A percentile compares a stretch with the other conserved stretches of the same genome.
phyloP scores from a whole-genome alignment of 2,329 filamentous ascomycete genomes.

The Trichoderma oligosporum region DNA sequence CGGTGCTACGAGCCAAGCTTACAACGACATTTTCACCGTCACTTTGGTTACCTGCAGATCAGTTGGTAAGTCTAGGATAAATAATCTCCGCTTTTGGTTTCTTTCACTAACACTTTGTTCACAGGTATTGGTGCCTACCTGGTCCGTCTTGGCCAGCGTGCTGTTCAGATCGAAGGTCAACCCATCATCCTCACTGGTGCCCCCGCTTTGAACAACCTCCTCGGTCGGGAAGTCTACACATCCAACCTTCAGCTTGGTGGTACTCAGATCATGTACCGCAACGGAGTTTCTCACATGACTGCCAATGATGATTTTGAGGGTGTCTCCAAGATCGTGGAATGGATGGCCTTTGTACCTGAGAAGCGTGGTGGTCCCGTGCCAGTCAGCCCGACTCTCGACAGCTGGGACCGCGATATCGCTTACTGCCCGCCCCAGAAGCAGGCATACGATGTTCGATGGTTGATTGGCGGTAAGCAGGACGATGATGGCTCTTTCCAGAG shows the following conservation, averaged over 20 bases:
- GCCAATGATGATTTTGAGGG: constrained; percentile 96
- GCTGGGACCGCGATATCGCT: constrained; percentile 87
- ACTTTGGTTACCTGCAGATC: constrained; percentile 97
- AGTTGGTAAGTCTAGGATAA: constrained; percentile 80
- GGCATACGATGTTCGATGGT: constrained; percentile 87
- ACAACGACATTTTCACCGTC: constrained; percentile 98
- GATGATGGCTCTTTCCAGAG: constrained; percentile 68
- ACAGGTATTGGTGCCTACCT: constrained; percentile 94
- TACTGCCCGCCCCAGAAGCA: constrained; percentile 81
- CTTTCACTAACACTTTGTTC: constrained; percentile 25
- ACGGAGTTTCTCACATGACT: constrained; percentile 98
- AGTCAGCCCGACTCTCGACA: constrained; percentile 79
- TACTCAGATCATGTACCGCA: constrained; percentile 99
- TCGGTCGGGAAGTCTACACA: constrained; percentile 97
- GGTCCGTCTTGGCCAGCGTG: constrained; percentile 95
- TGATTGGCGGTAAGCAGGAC: constrained; percentile 83
- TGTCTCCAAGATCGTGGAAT: constrained; percentile 95
- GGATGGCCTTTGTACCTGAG: constrained; percentile 96
- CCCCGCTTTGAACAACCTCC: constrained; percentile 93
- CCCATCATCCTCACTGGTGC: constrained; percentile 98
- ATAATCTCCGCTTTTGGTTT: no score
- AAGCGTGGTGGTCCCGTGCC: constrained; percentile 90
- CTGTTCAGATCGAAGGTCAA: constrained; percentile 97
- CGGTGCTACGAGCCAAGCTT: constrained; percentile 92
- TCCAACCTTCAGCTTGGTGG: constrained; percentile 98